A percentile compares a stretch with the other conserved stretches of the same genome.
Conservation (phyloP, 2,329 filamentous ascomycete genomes). For the Grosmannia clavigera region DNA sequence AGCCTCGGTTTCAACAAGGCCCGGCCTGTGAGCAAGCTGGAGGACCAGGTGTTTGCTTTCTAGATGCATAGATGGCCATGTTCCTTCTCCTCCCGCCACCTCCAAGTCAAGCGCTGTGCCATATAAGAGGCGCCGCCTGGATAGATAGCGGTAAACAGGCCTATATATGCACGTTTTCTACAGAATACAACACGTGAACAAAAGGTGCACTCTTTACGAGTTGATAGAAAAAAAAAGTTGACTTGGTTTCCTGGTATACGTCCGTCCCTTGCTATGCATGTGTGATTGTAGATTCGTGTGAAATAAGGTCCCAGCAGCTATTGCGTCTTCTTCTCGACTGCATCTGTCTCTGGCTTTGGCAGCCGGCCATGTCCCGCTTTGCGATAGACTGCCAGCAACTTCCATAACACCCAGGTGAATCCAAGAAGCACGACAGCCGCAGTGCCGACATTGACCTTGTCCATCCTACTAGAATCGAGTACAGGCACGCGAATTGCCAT, state of each 20-base stretch:
- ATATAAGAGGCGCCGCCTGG: background rate
- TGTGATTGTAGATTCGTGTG: background rate
- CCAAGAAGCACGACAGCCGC: constrained; percentile 46
- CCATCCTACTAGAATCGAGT: constrained; percentile 38
- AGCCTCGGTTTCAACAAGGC: constrained; percentile 85
- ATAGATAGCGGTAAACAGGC: background rate
- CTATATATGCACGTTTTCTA: background rate
- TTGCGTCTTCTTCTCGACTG: constrained; percentile 12
- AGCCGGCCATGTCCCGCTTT: constrained; percentile 20
- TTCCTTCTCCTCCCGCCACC: background rate
- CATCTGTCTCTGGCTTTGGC: constrained; percentile 12
- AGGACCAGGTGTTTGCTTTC: constrained; percentile 97
- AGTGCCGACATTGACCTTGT: constrained; percentile 43
- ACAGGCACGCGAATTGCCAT: constrained; percentile 53
- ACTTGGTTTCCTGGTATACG: background rate
- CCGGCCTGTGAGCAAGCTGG: constrained; percentile 88
- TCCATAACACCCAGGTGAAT: constrained; percentile 58
- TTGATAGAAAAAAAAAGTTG: background rate
- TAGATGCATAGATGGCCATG: constrained; percentile 20
- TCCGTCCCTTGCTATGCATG: background rate
- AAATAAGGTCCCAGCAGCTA: background rate
- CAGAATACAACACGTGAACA: background rate
- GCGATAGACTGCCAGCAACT: constrained; percentile 30
- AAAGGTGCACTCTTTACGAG: background rate
- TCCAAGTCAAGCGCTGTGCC: background rate